These are phyloP conservation scores for Nakazawaea ernobii DNA, from an alignment of 805 yeast genomes.

Conservation along the genomic window DNA sequence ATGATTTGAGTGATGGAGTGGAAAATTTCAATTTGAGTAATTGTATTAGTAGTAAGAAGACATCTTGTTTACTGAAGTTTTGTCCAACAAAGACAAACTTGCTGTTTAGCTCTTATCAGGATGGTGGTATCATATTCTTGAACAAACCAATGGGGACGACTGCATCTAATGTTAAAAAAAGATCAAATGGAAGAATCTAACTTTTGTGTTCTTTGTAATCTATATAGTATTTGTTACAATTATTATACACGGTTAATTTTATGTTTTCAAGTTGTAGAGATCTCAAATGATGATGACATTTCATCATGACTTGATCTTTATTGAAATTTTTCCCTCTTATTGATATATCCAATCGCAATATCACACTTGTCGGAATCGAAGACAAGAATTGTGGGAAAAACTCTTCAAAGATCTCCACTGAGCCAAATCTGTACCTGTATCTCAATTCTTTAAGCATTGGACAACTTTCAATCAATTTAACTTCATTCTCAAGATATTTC, in stretches of 20 bases:
- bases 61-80: conserved; percentile 9
- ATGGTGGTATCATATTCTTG: conserved; percentile 6
- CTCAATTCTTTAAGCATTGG: neutral
- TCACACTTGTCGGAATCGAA: neutral
- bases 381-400: neutral
- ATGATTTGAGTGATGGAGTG: conserved; percentile 26
- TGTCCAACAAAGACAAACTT: conserved; percentile 12
- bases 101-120: conserved; percentile 5
- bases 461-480: neutral
- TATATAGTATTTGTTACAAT: conserved; percentile 1
- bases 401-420: neutral
- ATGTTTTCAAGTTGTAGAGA: neutral
- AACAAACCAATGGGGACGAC: neutral
- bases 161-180: neutral
- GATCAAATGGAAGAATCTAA: neutral
- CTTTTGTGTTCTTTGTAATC: neutral
- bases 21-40: conserved; percentile 20
- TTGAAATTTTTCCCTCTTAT: neutral
- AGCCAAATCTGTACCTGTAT: neutral
- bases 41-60: conserved; percentile 12
- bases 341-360: neutral
- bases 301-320: neutral
- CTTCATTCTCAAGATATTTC: neutral
- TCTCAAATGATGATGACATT: neutral
- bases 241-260: neutral